Evolutionary conservation across 1,139 yeast species (phyloP), one percentile per base, ranked within the genome.

Genomic region (Debaryomyces coudertii): DNA sequence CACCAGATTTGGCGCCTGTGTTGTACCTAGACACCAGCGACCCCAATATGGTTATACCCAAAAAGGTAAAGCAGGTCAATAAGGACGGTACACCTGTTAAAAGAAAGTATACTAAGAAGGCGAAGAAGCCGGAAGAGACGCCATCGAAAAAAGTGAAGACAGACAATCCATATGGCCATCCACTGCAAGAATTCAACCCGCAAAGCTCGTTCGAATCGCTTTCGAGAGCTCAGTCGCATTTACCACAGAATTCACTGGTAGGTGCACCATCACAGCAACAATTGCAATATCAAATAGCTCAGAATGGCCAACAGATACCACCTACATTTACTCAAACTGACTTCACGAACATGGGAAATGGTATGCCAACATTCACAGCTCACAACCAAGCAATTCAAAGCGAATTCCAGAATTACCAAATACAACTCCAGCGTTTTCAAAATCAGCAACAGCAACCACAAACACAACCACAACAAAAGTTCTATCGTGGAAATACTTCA

Each of bases 1-100:
- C 79, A 2, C 77, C 80, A 31, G 81, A 79, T 29, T 68, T 76
- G 53, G 85, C 84, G 1, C 82, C 83, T 0, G 80, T 82, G 3
- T 60, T 82, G 47, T 71, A 69, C 46, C 73, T 80, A 49, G 77
- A 75, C 48, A 65, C 77, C 22, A 69, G 69, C 46, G 81, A 81
- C 42, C 75, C 77, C 9, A 71, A 73, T 47, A 71, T 81, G 45
- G 69, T 64, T 8, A 64, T 83, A 14, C 76, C 77, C 12, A 71
- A 74, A 48, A 79, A 80, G 56, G 60, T 70, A 18, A 80, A 79
- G 56, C 74, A 71, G 15, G 53, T 62, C 25, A 66, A 69, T 45
- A 73, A 73, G 50, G 77, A 71, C 44, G 72, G 75, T 9, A 69
- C 77, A 18, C 78, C 76, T 1, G 66, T 69, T n/a, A 75, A 75